phyloP scores from a whole-genome alignment of 2,329 filamentous ascomycete genomes.

The Neocatenulostroma microsporum region DNA sequence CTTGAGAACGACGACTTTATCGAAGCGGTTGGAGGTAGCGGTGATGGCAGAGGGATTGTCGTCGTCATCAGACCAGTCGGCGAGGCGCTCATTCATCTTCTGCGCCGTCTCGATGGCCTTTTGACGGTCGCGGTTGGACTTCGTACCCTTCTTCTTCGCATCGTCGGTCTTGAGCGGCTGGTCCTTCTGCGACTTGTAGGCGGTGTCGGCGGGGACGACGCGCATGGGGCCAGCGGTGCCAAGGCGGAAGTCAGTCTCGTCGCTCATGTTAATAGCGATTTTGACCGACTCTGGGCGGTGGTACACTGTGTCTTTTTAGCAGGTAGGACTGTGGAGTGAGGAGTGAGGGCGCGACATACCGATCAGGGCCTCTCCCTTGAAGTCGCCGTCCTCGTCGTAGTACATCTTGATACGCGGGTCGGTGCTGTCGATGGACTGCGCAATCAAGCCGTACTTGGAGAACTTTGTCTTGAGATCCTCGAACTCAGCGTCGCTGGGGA shows the following conservation, averaged over 20 bases:
- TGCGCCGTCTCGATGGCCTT: constrained; percentile 89
- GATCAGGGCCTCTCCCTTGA: constrained; percentile 88
- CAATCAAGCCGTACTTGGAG: constrained; percentile 82
- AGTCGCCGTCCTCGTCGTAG: constrained; percentile 66
- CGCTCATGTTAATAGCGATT: constrained; percentile 71
- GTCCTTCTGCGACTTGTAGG: constrained; percentile 83
- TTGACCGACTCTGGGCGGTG: constrained; percentile 92
- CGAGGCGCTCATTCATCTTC: constrained; percentile 76
- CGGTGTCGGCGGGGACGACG: constrained; percentile 77
- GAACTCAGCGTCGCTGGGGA: constrained; percentile 69
- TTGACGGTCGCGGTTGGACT: constrained; percentile 49
- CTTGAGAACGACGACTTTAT: constrained; percentile 78
- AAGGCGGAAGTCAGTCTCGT: constrained; percentile 74
- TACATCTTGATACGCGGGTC: constrained; percentile 91
- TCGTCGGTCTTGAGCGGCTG: constrained; percentile 28
- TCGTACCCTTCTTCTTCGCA: constrained; percentile 37
- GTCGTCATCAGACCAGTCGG: constrained; percentile 92
- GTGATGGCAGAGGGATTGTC: constrained; percentile 58
- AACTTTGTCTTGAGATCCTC: constrained; percentile 80
- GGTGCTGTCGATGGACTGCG: constrained; percentile 85
- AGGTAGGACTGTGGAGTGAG: background rate
- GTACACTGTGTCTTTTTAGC: constrained; percentile 53
- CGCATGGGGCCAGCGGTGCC: constrained; percentile 59
- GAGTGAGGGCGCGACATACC: constrained; percentile 15
- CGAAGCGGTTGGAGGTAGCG: constrained; percentile 53